phyloP scores from a whole-genome alignment of 768 basidiomycete species.

The Porpolomopsis calyptriformis region DNA sequence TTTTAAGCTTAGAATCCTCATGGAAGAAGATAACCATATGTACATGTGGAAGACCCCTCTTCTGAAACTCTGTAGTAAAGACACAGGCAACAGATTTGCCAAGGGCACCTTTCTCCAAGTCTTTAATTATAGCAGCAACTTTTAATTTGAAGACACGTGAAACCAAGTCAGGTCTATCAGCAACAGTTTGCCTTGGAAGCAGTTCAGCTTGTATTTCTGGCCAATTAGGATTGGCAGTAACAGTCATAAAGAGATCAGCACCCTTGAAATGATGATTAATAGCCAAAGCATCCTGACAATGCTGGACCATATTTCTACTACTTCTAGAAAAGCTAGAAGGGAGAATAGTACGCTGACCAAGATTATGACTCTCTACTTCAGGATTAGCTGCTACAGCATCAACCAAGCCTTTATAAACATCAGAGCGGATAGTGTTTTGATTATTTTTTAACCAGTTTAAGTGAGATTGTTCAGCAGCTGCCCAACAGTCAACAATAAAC shows the following conservation, averaged over 20 bases:
- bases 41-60: conserved; percentile 43
- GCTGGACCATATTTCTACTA: conserved; percentile 32
- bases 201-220: conserved; percentile 28
- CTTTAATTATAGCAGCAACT: conserved; percentile 23
- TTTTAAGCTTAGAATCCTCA: conserved; percentile 21
- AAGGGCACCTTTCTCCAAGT: conserved; percentile 31
- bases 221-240: conserved; percentile 37
- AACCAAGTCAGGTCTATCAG: conserved; percentile 39
- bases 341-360: conserved; percentile 27
- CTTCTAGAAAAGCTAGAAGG: conserved; percentile 34
- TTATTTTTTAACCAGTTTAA: conserved; percentile 24
- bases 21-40: conserved; percentile 39
- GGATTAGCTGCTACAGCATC: conserved; percentile 21
- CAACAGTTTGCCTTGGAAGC: conserved; percentile 26
- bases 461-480: conserved; percentile 26
- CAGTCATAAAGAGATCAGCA: conserved; percentile 34
- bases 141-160: conserved; percentile 36
- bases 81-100: conserved; percentile 33
- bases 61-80: conserved; percentile 50
- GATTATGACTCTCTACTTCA: conserved; percentile 17
- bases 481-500: conserved; percentile 30
- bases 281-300: conserved; percentile 36
- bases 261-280: conserved; percentile 23
- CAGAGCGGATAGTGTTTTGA: conserved; percentile 24
- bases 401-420: conserved; percentile 22